A percentile compares a stretch with the other conserved stretches of the same genome.
These are phyloP conservation scores for Thuidium tamariscinum DNA, from an alignment of 225 moss, liverwort and hornwort genomes.

Conservation along the genomic window DNA sequence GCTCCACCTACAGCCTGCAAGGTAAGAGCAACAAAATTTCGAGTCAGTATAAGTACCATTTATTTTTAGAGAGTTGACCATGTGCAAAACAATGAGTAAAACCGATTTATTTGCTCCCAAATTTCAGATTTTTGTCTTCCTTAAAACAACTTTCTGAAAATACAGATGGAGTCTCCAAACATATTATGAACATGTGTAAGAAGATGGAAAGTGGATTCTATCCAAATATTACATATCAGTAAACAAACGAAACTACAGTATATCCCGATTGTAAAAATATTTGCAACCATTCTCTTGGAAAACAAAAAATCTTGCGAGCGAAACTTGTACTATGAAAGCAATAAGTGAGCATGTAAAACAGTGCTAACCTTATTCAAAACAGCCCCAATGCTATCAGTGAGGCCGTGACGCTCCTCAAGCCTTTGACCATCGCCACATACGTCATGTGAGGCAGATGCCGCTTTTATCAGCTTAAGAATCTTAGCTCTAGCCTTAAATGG, in stretches of 20 bases:
- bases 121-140: neutral
- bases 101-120: neutral
- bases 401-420: slow-evolving; percentile 13
- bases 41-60: too few relatives aligned
- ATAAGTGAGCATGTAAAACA: neutral
- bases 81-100: too few relatives aligned
- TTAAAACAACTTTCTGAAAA: neutral
- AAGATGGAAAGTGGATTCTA: neutral
- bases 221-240: neutral
- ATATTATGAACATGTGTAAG: neutral
- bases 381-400: slow-evolving; percentile 21
- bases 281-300: neutral
- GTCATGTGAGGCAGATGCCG: slow-evolving; percentile 7
- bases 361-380: slow-evolving; percentile 18
- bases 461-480: slow-evolving; percentile 11
- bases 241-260: too few relatives aligned
- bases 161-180: neutral
- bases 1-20: slow-evolving; percentile 34
- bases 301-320: neutral
- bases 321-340: neutral
- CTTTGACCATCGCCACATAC: neutral
- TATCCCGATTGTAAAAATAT: neutral
- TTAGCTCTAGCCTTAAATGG: slow-evolving; percentile 14
- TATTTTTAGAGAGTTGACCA: neutral
- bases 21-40: neutral